Percentiles rank a stretch among this genome's conserved stretches.
These are phyloP conservation scores for Trypanosoma brucei DNA, from an alignment of 208 protist species.

Conservation along the genomic window DNA sequence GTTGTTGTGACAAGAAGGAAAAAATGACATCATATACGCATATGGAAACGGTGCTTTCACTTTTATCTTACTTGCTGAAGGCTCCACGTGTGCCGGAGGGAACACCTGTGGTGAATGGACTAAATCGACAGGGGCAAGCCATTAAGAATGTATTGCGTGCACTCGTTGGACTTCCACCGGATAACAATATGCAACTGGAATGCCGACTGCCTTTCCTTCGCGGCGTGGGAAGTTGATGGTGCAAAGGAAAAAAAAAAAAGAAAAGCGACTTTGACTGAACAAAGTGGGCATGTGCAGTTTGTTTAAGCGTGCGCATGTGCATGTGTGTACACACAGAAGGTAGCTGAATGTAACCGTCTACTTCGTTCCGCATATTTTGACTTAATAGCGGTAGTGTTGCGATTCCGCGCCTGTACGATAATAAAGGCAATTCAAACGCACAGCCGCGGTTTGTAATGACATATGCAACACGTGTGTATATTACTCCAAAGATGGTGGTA, in stretches of 20 bases:
- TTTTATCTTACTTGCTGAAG: conserved; percentile 97
- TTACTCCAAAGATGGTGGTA: too few species aligned
- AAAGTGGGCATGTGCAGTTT: neutral
- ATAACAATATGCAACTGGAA: conserved; percentile 97
- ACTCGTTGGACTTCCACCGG: conserved; percentile 91
- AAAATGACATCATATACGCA: conserved; percentile 44
- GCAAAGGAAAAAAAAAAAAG: conserved; percentile 1
- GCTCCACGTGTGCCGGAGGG: conserved; percentile 91
- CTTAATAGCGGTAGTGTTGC: too few species aligned
- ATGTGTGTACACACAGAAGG: too few species aligned
- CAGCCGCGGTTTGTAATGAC: too few species aligned
- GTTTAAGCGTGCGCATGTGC: too few species aligned
- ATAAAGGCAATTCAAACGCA: too few species aligned
- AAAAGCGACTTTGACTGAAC: neutral
- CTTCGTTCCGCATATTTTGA: too few species aligned
- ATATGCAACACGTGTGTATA: too few species aligned
- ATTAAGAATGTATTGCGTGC: conserved; percentile 96
- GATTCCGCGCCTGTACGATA: too few species aligned
- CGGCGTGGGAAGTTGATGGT: neutral
- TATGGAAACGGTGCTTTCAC: conserved; percentile 92
- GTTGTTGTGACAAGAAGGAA: conserved; percentile 16
- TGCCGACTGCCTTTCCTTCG: conserved; percentile 74
- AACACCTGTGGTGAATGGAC: conserved; percentile 96
- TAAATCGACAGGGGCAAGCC: conserved; percentile 94
- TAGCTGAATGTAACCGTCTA: too few species aligned